Percentiles rank a stretch among this genome's conserved stretches.
Conservation (phyloP, 768 basidiomycete genomes). For the Hysterangium stoloniferum region DNA sequence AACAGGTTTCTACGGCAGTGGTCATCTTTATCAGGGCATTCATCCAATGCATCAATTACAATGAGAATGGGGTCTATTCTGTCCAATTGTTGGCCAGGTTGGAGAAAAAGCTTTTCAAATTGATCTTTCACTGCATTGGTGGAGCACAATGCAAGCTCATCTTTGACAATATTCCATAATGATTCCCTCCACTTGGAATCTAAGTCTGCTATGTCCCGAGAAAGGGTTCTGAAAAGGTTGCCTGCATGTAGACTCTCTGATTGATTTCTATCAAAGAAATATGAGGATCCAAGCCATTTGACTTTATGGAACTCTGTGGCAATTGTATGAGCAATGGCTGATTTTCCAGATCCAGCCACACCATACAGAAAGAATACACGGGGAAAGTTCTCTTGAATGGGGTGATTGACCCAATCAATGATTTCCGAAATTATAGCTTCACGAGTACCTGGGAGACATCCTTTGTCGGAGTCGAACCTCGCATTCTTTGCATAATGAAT, state of each 20-base stretch:
- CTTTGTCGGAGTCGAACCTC: not conserved
- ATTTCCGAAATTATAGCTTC: not conserved
- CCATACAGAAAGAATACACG: constrained; percentile 16
- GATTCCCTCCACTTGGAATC: not conserved
- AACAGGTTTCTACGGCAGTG: no score
- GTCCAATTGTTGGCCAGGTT: no score
- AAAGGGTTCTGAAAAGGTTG: constrained; percentile 14
- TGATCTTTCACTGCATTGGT: no score
- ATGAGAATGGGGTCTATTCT: no score
- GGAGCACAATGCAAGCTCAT: no score
- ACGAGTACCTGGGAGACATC: constrained; percentile 12
- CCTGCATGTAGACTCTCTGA: not conserved
- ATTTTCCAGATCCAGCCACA: no score
- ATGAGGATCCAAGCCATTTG: constrained; percentile 13
- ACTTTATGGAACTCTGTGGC: not conserved
- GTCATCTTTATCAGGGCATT: no score
- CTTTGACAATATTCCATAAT: not conserved
- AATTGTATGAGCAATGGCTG: no score
- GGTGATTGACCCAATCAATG: constrained; percentile 3
- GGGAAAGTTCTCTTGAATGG: constrained; percentile 4
- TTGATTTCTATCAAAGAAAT: constrained; percentile 10
- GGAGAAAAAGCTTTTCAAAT: no score
- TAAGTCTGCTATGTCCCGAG: constrained; percentile 5
- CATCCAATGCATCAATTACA: no score
- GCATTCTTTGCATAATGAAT: not conserved